Conservation (phyloP, 1,284 basidiomycete genomes). For the Athelia sp. region DNA sequence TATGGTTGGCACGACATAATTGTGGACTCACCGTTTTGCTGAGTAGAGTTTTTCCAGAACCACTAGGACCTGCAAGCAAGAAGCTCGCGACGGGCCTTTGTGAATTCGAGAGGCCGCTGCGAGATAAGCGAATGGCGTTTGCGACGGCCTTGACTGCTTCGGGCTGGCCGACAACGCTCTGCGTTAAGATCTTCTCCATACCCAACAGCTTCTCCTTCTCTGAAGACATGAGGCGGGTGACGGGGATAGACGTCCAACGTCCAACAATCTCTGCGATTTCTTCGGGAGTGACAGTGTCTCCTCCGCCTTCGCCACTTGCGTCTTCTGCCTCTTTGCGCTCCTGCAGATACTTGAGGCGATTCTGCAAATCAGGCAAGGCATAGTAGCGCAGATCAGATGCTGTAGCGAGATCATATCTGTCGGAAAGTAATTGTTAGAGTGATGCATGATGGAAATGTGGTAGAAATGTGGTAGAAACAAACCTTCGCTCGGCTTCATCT, state of each 20-base stretch:
- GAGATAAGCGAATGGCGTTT: conserved; percentile 86
- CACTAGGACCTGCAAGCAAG: conserved; percentile 91
- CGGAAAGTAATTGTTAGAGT: conserved; percentile 2
- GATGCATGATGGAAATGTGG: not conserved
- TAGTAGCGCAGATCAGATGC: conserved; percentile 92
- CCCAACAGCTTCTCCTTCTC: conserved; percentile 88
- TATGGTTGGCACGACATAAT: not conserved
- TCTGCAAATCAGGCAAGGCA: conserved; percentile 89
- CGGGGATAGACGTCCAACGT: conserved; percentile 89
- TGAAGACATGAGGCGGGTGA: conserved; percentile 82
- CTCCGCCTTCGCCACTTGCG: conserved; percentile 45
- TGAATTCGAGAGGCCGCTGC: conserved; percentile 83
- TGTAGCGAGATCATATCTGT: conserved; percentile 73
- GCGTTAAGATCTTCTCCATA: conserved; percentile 66
- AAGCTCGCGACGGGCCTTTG: conserved; percentile 90
- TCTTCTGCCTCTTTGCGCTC: conserved; percentile 73
- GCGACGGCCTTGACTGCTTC: conserved; percentile 88
- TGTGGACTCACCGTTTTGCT: conserved; percentile 73
- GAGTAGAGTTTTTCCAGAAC: conserved; percentile 84
- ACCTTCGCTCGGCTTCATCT: conserved; percentile 89
- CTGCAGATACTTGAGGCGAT: conserved; percentile 67
- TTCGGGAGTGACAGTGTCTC: conserved; percentile 83
- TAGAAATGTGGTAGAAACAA: no score
- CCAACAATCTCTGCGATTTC: conserved; percentile 91
- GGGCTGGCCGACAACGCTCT: conserved; percentile 83